phyloP scores from a whole-genome alignment of 495 filamentous ascomycete species.

The Schizothecium vesticola region DNA sequence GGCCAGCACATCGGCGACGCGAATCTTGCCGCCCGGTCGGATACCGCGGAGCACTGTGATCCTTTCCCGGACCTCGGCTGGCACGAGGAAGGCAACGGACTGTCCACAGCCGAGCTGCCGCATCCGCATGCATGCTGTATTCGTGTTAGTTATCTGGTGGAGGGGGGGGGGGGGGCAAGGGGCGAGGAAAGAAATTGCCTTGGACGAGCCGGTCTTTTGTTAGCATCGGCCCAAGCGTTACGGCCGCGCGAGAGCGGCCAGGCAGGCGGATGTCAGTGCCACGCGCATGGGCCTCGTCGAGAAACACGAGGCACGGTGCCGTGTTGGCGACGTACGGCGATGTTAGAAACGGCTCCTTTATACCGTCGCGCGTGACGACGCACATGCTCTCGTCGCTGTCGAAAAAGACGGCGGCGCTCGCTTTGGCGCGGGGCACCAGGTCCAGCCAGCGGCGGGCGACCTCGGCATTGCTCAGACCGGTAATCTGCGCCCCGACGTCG shows the following conservation, averaged over 20 bases:
- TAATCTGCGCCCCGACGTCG: slow-evolving; percentile 68
- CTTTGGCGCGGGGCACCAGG: slow-evolving; percentile 12
- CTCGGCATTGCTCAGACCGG: slow-evolving; percentile 55
- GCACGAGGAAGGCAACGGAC: slow-evolving; percentile 54
- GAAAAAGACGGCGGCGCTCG: slow-evolving; percentile 52
- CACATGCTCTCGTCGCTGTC: slow-evolving; percentile 45
- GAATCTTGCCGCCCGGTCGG: slow-evolving; percentile 3
- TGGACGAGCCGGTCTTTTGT: slow-evolving; percentile 72
- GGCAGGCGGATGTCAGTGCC: slow-evolving; percentile 70
- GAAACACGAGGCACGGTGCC: slow-evolving; percentile 60
- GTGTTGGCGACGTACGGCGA: slow-evolving; percentile 59
- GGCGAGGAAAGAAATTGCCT: too few species aligned
- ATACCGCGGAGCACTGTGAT: slow-evolving; percentile 21
- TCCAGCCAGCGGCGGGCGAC: slow-evolving; percentile 48
- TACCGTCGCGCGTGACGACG: slow-evolving; percentile 41
- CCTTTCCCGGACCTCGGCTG: slow-evolving; percentile 46
- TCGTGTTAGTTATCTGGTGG: too few species aligned
- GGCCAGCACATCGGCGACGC: slow-evolving; percentile 47
- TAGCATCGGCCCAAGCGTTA: slow-evolving; percentile 62
- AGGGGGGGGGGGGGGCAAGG: too few species aligned
- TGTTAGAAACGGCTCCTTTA: slow-evolving; percentile 44
- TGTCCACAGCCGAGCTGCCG: slow-evolving; percentile 56
- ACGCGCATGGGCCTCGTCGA: slow-evolving; percentile 72
- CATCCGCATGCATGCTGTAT: slow-evolving; percentile 60
- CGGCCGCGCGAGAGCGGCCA: slow-evolving; percentile 52